Base-by-base conservation (phyloP, 306 rosid genomes). In the Begonia loranthoides region DNA sequence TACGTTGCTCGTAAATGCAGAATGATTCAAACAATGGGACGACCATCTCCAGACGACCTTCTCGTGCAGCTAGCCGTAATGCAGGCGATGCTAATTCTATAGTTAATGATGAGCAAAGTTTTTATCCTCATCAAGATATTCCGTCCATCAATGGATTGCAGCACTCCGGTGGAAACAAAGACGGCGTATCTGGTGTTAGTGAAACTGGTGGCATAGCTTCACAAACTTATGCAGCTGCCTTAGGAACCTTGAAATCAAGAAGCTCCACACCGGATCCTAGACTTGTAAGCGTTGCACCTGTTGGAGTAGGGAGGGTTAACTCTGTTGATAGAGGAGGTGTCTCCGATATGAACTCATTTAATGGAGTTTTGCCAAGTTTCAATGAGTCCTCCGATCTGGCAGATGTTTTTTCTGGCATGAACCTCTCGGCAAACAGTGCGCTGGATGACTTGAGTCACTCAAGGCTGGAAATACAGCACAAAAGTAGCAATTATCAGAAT, bases 201-300 rank as follows among this genome's bases (percentile, higher is more conserved):
- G 80, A 71, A 56, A 64, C 36, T 12, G 77, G 93, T 39, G 53
- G 68, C 5, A 76, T 68, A 19, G 38, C 75, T 60, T 73, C 94
- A 16, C 87, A 82, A 63, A 39, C 77, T 59, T 90, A 90, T 74
- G 94, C 99, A 51, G 81, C 99, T 62, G 95, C 77, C 51, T 60
- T 90, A 13, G 99, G 99, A 9, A 68, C 78, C 58, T 78, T 95
- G 55, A 57, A 82, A 72, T 90, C 95, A 6, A 70, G 95, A 78
- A 82, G 94, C 68, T 71, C 74, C 39, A 90, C 99, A 50, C 95
- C 99, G 17, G 94, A 92, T 61, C 86, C 94, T 12, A 86, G 99
- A 75, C 99, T 95, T 45, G 78, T 90, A 1, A 19, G 22, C 39
- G 76, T 70, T 66, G 77, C 92, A 15, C 84, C 80, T 10, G 92